These are phyloP conservation scores for Astrothelium subdiscretum DNA, from an alignment of 495 filamentous ascomycete species.

Conservation along the genomic window DNA sequence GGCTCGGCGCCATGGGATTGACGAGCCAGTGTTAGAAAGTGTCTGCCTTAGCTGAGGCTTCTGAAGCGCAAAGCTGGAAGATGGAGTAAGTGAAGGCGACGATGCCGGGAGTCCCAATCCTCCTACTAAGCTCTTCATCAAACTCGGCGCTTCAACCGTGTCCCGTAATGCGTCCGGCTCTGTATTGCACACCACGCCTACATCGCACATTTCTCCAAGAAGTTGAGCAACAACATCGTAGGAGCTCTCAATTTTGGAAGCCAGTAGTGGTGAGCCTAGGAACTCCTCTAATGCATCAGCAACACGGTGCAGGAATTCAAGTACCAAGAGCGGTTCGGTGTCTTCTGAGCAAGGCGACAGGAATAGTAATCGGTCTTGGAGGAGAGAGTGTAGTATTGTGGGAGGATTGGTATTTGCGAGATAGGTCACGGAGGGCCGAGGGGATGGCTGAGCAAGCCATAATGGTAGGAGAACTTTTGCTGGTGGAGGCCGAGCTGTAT, in stretches of 20 bases:
- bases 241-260: conserved; percentile 70
- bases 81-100: conserved; percentile 22
- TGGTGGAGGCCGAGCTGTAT: conserved; percentile 63
- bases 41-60: conserved; percentile 8
- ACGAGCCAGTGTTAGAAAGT: conserved; percentile 21
- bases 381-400: conserved; percentile 78
- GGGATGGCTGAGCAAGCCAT: conserved; percentile 74
- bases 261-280: conserved; percentile 75
- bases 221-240: conserved; percentile 95
- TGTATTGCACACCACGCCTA: conserved; percentile 75
- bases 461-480: conserved; percentile 65
- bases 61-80: conserved; percentile 9
- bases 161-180: conserved; percentile 90
- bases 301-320: conserved; percentile 91
- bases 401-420: conserved; percentile 69
- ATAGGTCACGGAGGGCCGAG: conserved; percentile 78
- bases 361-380: conserved; percentile 78
- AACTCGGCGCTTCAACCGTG: conserved; percentile 77
- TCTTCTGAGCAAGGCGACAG: conserved; percentile 73
- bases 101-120: conserved; percentile 71
- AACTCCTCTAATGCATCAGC: conserved; percentile 94
- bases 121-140: conserved; percentile 82
- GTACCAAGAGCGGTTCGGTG: conserved; percentile 81
- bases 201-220: conserved; percentile 93
- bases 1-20: conserved; percentile 77